Percentiles rank a stretch among this genome's conserved stretches.
Evolutionary conservation across 2,329 filamentous ascomycete genomes (phyloP).

Genomic region (Ascochyta pisi): DNA sequence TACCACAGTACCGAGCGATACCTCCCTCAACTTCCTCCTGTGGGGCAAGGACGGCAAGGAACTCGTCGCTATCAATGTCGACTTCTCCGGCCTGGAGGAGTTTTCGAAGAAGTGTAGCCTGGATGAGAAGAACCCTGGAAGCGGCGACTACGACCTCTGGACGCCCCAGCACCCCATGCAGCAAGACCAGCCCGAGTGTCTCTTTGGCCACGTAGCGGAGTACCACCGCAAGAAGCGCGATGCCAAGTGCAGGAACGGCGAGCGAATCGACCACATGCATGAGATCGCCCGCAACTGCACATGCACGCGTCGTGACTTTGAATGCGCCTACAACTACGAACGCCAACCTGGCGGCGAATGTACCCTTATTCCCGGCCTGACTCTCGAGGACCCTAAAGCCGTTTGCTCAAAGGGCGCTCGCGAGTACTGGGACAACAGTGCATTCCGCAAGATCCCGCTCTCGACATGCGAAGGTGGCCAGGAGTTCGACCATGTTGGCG

Average conservation of each 20-base stretch:
- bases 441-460: constrained; percentile 87
- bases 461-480: constrained; percentile 82
- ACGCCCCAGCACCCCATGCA: constrained; percentile 82
- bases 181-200: constrained; percentile 77
- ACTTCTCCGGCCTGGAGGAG: constrained; percentile 76
- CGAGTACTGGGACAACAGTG: constrained; percentile 86
- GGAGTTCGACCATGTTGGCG: constrained; percentile 73
- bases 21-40: constrained; percentile 87
- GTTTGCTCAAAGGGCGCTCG: constrained; percentile 71
- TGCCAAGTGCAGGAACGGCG: constrained; percentile 80
- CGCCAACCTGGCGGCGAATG: constrained; percentile 79
- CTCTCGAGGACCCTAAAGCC: constrained; percentile 65
- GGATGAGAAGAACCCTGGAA: constrained; percentile 65
- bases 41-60: constrained; percentile 72
- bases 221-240: constrained; percentile 91
- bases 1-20: constrained; percentile 87
- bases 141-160: constrained; percentile 85
- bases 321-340: constrained; percentile 97
- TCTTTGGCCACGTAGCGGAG: constrained; percentile 89
- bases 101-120: constrained; percentile 75
- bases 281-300: constrained; percentile 76
- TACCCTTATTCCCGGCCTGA: constrained; percentile 74
- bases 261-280: constrained; percentile 69
- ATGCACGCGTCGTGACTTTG: constrained; percentile 85
- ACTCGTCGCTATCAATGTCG: constrained; percentile 79